Evolutionary conservation across 495 filamentous ascomycete genomes (phyloP), one percentile per base, ranked within the genome.

Genomic region (Collariella sp.): DNA sequence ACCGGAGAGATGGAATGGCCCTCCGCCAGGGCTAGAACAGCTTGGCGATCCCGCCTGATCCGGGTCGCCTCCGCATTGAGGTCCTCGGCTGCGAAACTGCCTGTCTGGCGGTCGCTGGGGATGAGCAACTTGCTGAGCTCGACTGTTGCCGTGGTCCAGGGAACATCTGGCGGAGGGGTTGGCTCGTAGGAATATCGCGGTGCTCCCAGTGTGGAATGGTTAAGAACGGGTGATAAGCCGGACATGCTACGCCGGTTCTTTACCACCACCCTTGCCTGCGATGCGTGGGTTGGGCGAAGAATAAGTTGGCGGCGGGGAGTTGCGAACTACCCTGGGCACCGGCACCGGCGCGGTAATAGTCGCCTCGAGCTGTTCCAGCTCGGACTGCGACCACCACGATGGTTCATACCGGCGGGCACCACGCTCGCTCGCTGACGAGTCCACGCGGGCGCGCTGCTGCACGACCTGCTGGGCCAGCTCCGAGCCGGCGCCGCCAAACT

Each of bases 111-210:
- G 57, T 82, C 72, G 10, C 69, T 71, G 1, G 93, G 93, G 45
- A 96, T 86, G 23, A 97, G 79, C 5, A 90, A 67, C 64, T 88
- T 91, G 60, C 81, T 87, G 15, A 96, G 67, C 62, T 95, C 91
- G 61, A 83, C 77, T 0, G 89, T 76, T 13, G 89, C 89, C 38
- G 83, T 80, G 1, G 85, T 83, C 93, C 94, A 97, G 38, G 82
- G 75, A 0, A 96, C 84, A 23, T 89, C 83, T 6, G 88, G 87
- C 1, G 85, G 77, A 22, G 86, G 83, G 3, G 83, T 81, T n/a
- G 79, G 71, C 58, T 63, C 77, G 52, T 12, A 20, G 3, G 58
- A 62, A 16, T 20, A 6, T 19, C 62, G 52, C 40, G 57, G 67
- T 56, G 49, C 70, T 49, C 67, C 33, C 54, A 59, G 58, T 52